Base-by-base conservation (phyloP, 2,329 filamentous ascomycete genomes). In the Xylaria sp. region DNA sequence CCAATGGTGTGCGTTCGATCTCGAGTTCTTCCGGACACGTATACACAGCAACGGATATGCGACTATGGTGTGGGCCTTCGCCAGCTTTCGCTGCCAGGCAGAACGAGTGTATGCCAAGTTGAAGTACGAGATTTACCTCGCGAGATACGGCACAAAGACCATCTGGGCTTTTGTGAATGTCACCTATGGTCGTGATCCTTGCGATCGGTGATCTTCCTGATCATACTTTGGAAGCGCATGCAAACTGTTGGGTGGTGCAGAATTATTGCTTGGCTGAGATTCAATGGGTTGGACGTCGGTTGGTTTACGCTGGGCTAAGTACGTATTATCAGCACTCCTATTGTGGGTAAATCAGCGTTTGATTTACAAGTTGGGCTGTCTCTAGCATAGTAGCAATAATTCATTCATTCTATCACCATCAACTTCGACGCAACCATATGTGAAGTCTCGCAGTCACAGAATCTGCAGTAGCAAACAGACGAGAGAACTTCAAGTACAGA, bases 11-110 rank as follows among this genome's bases (percentile, higher is more conserved):
- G n/a, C 8, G 1, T 63, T 54, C 33, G 60, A 65, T 17, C 9
- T 54, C 4, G 47, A 63, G 21, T 49, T 56, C 27, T n/a, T 60
- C 41, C 13, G 15, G 31, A 8, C 1, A 6, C 10, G 19, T 1
- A 9, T 4, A 8, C 5, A 23, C 11, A 8, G 3, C 3, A 6
- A 21, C 13, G 43, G 31, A 6, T 25, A 3, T 1, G 37, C 7
- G 19, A 54, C 49, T 6, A 47, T 53, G 37, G 54, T 54, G 29
- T 62, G 58, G 43, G 54, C 49, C 17, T 62, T 64, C 25, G 59
- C 15, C 2, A 59, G 62, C 51, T 64, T 48, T 33, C 51, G 44
- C 11, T 40, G 49, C 43, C 59, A 62, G 40, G 54, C 59, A 0
- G 58, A 58, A 31, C 43, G 54, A 2, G 44, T 58, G 15, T 58